phyloP scores from a whole-genome alignment of 2,329 filamentous ascomycete species.

The Talaromyces piceae region DNA sequence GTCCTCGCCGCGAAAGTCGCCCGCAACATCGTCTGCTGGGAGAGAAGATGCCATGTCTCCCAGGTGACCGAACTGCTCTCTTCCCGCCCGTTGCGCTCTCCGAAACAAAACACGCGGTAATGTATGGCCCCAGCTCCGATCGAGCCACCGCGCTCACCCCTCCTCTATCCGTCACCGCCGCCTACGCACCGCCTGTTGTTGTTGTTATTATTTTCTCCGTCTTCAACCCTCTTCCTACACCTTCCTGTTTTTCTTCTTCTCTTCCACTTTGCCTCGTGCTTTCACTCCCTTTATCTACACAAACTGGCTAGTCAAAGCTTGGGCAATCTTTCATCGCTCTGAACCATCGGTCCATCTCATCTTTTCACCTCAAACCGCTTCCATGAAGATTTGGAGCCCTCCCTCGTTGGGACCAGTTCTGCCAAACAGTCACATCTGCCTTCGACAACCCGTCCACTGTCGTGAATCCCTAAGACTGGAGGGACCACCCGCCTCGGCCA shows the following conservation, averaged over 20 bases:
- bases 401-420: background rate
- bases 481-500: background rate
- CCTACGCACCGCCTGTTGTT: background rate
- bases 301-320: background rate
- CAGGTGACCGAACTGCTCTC: background rate
- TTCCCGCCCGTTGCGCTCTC: background rate
- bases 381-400: background rate
- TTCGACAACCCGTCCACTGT: background rate
- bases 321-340: too few species aligned
- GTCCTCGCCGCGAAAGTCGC: background rate
- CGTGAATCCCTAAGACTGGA: background rate
- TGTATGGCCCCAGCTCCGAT: slow-evolving; percentile 5
- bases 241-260: background rate
- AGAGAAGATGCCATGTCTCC: background rate
- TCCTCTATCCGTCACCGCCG: background rate
- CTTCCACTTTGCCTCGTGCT: background rate
- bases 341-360: background rate
- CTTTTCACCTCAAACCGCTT: background rate
- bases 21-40: background rate
- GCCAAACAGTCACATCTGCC: background rate
- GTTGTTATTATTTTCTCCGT: too few species aligned
- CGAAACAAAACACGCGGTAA: too few species aligned
- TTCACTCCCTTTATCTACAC: background rate
- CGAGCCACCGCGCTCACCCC: slow-evolving; percentile 2
- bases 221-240: background rate